Base-by-base conservation (phyloP, 2,329 filamentous ascomycete genomes). In the Zasmidium citrigriseum region DNA sequence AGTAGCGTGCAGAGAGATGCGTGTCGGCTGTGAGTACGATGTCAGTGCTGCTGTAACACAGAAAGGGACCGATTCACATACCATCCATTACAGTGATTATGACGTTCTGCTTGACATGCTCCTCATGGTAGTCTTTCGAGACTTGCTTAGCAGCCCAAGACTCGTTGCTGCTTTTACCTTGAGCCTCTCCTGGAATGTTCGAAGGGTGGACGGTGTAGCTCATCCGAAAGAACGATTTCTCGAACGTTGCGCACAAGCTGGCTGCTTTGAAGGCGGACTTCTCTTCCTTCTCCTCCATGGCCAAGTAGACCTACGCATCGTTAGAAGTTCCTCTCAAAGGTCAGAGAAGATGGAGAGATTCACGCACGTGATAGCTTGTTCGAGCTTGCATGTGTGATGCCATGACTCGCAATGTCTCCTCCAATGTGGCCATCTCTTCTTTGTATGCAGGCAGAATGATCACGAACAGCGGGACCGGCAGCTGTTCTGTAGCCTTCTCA, bases 361-460 rank as follows among this genome's bases (percentile, higher is more conserved):
- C 9, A 83, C 87, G 80, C 75, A 90, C 88, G 79, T 90, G 88
- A 71, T 90, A 91, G 51, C 81, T 84, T 65, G 77, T 78, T 55
- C 79, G 78, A 23, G 88, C 88, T 64, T 84, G 82, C 0, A 84
- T 80, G 68, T 91, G 88, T 25, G 82, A 87, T 4, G 86, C 86
- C 59, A 90, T 74, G 21, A 90, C 87, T 44, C 86, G 83, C 20
- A 91, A 74, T 0, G 88, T 90, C 69, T 89, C 86, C 62, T 83
- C 80, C 48, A 90, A 76, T 0, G 85, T 89, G 58, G 88, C 85
- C 57, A 86, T 76, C 57, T 90, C 87, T 71, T 91, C 88, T 72
- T 89, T 89, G 76, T 90, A 91, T 68, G 89, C 89, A 18, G 88
- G 88, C 46, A 91, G 80, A 62, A 90, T 78, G 61, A 91, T 88